phyloP scores from a whole-genome alignment of 805 yeast genomes.

The Cyberlindnera petersonii region DNA sequence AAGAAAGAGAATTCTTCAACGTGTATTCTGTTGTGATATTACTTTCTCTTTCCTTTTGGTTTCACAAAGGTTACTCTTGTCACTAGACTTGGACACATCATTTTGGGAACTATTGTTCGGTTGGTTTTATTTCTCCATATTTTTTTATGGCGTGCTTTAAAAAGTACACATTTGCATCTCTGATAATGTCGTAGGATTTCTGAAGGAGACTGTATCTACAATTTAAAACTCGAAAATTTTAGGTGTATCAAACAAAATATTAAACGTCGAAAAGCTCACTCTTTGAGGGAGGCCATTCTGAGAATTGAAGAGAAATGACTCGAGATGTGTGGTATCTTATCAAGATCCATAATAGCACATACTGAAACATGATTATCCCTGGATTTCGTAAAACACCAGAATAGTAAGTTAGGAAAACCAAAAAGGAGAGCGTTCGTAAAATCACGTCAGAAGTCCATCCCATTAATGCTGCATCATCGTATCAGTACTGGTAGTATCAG shows the following conservation, averaged over 20 bases:
- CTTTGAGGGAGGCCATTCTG: background rate
- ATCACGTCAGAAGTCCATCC: background rate
- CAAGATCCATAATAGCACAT: no score
- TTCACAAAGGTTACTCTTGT: background rate
- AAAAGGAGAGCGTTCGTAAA: background rate
- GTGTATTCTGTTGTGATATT: background rate
- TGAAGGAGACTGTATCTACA: background rate
- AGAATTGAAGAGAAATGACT: no score
- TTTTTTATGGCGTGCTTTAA: conserved; percentile 2
- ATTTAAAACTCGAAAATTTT: no score
- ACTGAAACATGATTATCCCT: no score
- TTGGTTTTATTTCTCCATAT: no score
- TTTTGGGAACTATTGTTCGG: conserved; percentile 1
- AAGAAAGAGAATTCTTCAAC: no score
- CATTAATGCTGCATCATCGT: conserved; percentile 1
- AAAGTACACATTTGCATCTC: background rate
- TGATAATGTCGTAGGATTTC: background rate
- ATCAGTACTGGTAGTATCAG: background rate
- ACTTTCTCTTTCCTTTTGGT: background rate
- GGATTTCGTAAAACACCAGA: no score
- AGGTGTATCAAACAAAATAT: conserved; percentile 2
- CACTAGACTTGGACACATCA: background rate
- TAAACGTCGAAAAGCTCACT: background rate
- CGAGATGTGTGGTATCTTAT: no score
- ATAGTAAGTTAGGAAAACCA: no score